Evolutionary conservation across 495 filamentous ascomycete genomes (phyloP).

Genomic region (Neurospora sp.): DNA sequence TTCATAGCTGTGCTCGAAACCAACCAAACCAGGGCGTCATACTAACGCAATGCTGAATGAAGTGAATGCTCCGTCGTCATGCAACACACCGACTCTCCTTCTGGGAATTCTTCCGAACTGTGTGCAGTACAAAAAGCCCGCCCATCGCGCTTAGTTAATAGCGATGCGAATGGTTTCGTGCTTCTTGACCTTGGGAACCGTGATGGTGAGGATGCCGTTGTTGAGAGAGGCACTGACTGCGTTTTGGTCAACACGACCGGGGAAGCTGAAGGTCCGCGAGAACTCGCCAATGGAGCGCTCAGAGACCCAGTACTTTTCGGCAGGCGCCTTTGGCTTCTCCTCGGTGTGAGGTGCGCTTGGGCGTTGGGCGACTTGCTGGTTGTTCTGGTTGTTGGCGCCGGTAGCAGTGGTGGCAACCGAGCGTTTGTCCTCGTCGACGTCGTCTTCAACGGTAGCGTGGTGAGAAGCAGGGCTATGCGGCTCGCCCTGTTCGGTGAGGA

Average conservation of each 20-base stretch:
- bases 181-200: slow-evolving; percentile 64
- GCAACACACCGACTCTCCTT: not conserved
- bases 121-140: not conserved
- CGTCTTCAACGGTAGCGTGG: slow-evolving; percentile 23
- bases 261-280: slow-evolving; percentile 69
- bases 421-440: slow-evolving; percentile 9
- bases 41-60: not conserved
- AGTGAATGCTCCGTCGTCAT: not conserved
- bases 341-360: not conserved
- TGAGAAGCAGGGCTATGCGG: slow-evolving; percentile 29
- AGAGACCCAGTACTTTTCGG: slow-evolving; percentile 62
- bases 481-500: slow-evolving; percentile 7
- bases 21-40: not conserved
- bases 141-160: slow-evolving; percentile 4
- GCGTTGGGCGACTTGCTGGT: slow-evolving; percentile 9
- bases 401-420: slow-evolving; percentile 4
- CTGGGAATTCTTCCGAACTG: not conserved
- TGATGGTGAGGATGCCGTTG: slow-evolving; percentile 53
- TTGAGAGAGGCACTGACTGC: slow-evolving; percentile 55
- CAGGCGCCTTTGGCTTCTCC: slow-evolving; percentile 23
- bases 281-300: slow-evolving; percentile 80
- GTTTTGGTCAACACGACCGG: slow-evolving; percentile 64
- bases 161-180: slow-evolving; percentile 13
- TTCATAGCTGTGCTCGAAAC: not conserved
- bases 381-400: slow-evolving; percentile 14